Percentiles rank a stretch among this genome's conserved stretches.
phyloP scores from a whole-genome alignment of 192 early-diverging fungal genomes.

The Chytriomyces hyalinus region DNA sequence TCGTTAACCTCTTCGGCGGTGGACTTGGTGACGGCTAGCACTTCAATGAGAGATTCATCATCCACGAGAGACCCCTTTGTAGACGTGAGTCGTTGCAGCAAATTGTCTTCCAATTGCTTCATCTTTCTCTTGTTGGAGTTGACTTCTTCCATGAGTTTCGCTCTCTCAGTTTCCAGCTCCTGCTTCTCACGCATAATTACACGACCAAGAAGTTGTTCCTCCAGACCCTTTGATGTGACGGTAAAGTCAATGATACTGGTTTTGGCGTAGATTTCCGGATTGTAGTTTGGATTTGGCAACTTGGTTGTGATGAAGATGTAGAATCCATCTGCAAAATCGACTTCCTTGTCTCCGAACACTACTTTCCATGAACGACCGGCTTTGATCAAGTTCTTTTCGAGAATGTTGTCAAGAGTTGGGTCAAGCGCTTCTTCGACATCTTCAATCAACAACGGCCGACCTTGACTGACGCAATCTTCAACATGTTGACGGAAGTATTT shows the following conservation, averaged over 20 bases:
- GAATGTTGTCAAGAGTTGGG: constrained; percentile 69
- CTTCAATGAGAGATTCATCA: constrained; percentile 72
- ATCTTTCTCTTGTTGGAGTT: constrained; percentile 71
- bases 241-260: constrained; percentile 71
- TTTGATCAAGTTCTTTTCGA: constrained; percentile 68
- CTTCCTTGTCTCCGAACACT: constrained; percentile 69
- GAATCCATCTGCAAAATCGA: constrained; percentile 65
- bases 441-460: constrained; percentile 67
- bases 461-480: constrained; percentile 65
- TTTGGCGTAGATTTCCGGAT: constrained; percentile 71
- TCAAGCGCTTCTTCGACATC: constrained; percentile 68
- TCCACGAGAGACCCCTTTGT: constrained; percentile 69
- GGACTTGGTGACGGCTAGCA: constrained; percentile 65
- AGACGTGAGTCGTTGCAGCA: constrained; percentile 67
- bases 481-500: constrained; percentile 71
- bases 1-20: constrained; percentile 72
- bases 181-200: constrained; percentile 73
- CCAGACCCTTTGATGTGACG: constrained; percentile 65
- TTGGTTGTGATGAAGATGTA: constrained; percentile 69
- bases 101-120: constrained; percentile 74
- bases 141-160: constrained; percentile 69
- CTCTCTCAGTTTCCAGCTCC: constrained; percentile 68
- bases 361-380: constrained; percentile 65
- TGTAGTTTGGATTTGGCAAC: constrained; percentile 68
- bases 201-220: constrained; percentile 68